Evolutionary conservation across 345 rosid genomes (phyloP).

Genomic region (Melaleuca quinquenervia): DNA sequence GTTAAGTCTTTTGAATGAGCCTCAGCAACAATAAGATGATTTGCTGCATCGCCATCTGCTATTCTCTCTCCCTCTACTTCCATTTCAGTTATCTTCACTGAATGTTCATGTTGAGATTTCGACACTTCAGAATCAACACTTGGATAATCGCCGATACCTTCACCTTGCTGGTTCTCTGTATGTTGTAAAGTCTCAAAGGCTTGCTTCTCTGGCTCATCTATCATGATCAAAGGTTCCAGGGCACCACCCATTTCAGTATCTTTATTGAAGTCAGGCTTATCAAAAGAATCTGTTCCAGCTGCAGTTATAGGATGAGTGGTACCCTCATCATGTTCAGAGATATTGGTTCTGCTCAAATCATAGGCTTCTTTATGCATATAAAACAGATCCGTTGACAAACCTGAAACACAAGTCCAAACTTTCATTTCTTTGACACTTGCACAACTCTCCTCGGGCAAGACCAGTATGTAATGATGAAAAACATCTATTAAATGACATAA

Average conservation of each 20-base stretch:
- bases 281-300: constrained; percentile 28
- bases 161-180: constrained; percentile 13
- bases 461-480: neutral
- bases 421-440: neutral
- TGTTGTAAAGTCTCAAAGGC: constrained; percentile 9
- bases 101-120: constrained; percentile 17
- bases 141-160: constrained; percentile 2
- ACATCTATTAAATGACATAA: neutral
- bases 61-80: constrained; percentile 25
- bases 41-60: constrained; percentile 32
- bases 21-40: constrained; percentile 11
- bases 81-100: constrained; percentile 28
- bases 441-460: neutral
- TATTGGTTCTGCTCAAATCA: constrained; percentile 50
- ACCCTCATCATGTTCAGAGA: constrained; percentile 31
- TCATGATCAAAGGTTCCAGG: constrained; percentile 5
- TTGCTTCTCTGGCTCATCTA: constrained; percentile 18
- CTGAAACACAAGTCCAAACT: constrained; percentile 29
- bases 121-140: constrained; percentile 4
- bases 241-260: constrained; percentile 24
- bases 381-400: constrained; percentile 53
- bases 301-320: constrained; percentile 12
- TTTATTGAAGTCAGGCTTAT: constrained; percentile 14
- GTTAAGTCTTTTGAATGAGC: constrained; percentile 1
- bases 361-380: constrained; percentile 41